Evolutionary conservation across 108 stramenopile genomes (phyloP).

Genomic region (Nitzschia sp.): DNA sequence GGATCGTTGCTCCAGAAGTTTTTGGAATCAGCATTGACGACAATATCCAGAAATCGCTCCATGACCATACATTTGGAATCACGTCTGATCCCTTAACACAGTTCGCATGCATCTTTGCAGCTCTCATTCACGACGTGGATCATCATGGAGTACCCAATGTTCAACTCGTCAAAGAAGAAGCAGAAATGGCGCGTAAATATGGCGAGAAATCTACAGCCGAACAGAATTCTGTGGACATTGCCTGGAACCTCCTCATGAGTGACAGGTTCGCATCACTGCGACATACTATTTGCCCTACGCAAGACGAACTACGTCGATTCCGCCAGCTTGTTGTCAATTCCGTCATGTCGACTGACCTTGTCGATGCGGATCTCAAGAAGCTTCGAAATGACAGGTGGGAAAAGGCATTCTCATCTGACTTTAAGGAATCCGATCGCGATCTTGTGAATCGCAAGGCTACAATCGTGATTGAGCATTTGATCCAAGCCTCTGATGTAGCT

Average conservation of each 20-base stretch:
- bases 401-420: slow-evolving; percentile 33
- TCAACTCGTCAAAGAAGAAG: slow-evolving; percentile 39
- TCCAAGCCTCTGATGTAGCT: slow-evolving; percentile 53
- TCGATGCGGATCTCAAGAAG: slow-evolving; percentile 27
- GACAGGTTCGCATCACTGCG: slow-evolving; percentile 25
- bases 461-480: slow-evolving; percentile 50
- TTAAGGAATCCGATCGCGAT: slow-evolving; percentile 8
- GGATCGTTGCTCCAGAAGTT: slow-evolving; percentile 11
- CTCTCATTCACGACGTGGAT: slow-evolving; percentile 47
- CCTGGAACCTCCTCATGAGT: slow-evolving; percentile 44
- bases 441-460: slow-evolving; percentile 34
- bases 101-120: slow-evolving; percentile 43
- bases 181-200: slow-evolving; percentile 27
- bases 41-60: not conserved
- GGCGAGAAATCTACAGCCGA: slow-evolving; percentile 37
- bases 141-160: slow-evolving; percentile 43
- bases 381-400: slow-evolving; percentile 42
- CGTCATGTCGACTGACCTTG: slow-evolving; percentile 49
- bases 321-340: slow-evolving; percentile 38
- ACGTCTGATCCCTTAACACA: slow-evolving; percentile 39
- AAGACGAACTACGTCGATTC: slow-evolving; percentile 27
- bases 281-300: slow-evolving; percentile 26
- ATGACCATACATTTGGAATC: slow-evolving; percentile 30
- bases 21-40: not conserved
- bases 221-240: slow-evolving; percentile 35